Conservation (phyloP, 495 filamentous ascomycete species). For the Aspergillus baeticus region DNA sequence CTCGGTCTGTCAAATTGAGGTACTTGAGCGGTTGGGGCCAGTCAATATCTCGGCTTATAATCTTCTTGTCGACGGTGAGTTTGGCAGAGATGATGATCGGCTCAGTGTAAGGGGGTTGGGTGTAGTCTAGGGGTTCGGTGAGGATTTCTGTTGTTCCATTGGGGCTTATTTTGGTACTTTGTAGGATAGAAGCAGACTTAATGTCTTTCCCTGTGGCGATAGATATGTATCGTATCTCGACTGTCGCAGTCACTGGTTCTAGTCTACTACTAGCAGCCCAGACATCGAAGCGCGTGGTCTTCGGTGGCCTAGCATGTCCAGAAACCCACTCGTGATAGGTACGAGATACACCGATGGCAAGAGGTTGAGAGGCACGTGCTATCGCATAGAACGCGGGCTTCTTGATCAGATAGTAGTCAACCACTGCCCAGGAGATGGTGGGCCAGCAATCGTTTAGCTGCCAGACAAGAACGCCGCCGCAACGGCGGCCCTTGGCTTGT, state of each 20-base stretch:
- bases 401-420: slow-evolving; percentile 80
- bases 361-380: slow-evolving; percentile 70
- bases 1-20: slow-evolving; percentile 55
- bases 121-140: slow-evolving; percentile 57
- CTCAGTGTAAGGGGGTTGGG: slow-evolving; percentile 39
- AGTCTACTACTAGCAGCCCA: slow-evolving; percentile 74
- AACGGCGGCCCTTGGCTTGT: slow-evolving; percentile 59
- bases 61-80: slow-evolving; percentile 57
- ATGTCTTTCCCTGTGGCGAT: slow-evolving; percentile 67
- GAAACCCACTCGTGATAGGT: slow-evolving; percentile 62
- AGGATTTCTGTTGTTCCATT: slow-evolving; percentile 76
- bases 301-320: slow-evolving; percentile 57
- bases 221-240: slow-evolving; percentile 73
- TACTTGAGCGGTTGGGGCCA: slow-evolving; percentile 96
- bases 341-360: slow-evolving; percentile 76
- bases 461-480: slow-evolving; percentile 90
- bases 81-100: slow-evolving; percentile 51
- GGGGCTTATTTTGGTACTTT: slow-evolving; percentile 53
- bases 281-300: slow-evolving; percentile 61
- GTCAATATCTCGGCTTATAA: slow-evolving; percentile 75
- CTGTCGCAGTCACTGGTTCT: slow-evolving; percentile 51
- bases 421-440: slow-evolving; percentile 83
- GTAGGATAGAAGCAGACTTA: slow-evolving; percentile 47
- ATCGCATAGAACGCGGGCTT: slow-evolving; percentile 87
- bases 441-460: slow-evolving; percentile 98